Base-by-base conservation (phyloP, 192 early-diverging fungal species). In the Thamnidium elegans region DNA sequence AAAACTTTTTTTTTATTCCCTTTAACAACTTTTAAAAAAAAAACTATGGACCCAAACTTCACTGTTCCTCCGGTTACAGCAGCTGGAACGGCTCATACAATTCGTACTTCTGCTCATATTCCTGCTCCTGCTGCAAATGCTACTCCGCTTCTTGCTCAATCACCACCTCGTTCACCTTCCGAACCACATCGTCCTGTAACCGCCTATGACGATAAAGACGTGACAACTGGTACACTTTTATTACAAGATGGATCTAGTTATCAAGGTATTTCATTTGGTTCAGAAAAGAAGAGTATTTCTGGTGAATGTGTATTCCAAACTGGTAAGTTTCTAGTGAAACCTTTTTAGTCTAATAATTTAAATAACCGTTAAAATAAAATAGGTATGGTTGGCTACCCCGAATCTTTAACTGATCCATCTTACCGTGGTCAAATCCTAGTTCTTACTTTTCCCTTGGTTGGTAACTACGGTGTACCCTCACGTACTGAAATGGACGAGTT, bases 271-370 rank as follows among this genome's bases (percentile, higher is more conserved):
- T 95, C 93, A n/a, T 99, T 99, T 80, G 97, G 97, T 58, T 86
- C 94, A 10, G 94, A 96, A 78, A 79, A 68, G 36, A 80, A 81
- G 55, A 89, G 87, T 42, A 86, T 97, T 53, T 82, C 95, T 55
- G 97, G 97, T 55, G 97, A 99, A 80, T 94, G 93, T 66, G 97
- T 99, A 61, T 99, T 99, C 79, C 95, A 97, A 76, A 99, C 97
- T 51, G 97, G 96, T 94, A 75, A 58, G 26, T 65, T 23, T 44
- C 3, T 26, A 0, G 19, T 42, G 9, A 31, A 47, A 42, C 17
- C 13, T 3, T 7, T 30, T 8, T 31, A 2, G 6, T 20, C 6
- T 54, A 23, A 31, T 42, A 56, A 32, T 7, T 44, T 17, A 65
- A 43, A 45, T 6, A 19, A 45, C 15, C 13, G 1, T 1, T 15